phyloP scores from a whole-genome alignment of 2,329 filamentous ascomycete species.

The Whalleya microplaca region DNA sequence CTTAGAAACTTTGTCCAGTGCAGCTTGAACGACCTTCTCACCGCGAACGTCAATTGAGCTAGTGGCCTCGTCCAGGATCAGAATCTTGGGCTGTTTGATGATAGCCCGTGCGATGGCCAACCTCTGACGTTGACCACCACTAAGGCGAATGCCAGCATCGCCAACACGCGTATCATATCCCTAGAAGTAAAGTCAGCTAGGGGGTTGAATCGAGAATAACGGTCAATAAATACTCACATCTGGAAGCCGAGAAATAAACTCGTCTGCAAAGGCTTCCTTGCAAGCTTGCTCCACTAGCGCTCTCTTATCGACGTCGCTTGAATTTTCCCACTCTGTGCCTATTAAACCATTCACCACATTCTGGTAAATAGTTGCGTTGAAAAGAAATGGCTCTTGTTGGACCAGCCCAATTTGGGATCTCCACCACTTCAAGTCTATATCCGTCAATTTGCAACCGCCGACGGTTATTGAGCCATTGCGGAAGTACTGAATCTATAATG shows the following conservation, averaged over 20 bases:
- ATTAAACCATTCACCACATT: slow-evolving; percentile 65
- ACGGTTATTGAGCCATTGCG: slow-evolving; percentile 56
- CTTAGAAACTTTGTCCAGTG: slow-evolving; percentile 58
- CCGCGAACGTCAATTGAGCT: slow-evolving; percentile 54
- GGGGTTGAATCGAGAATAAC: neutral
- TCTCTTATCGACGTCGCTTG: slow-evolving; percentile 49
- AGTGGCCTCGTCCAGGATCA: slow-evolving; percentile 71
- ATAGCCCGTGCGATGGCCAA: slow-evolving; percentile 70
- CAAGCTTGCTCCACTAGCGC: slow-evolving; percentile 57
- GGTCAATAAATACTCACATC: slow-evolving; percentile 29
- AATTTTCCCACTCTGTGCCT: slow-evolving; percentile 55
- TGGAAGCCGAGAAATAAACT: slow-evolving; percentile 59
- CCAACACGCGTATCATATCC: slow-evolving; percentile 67
- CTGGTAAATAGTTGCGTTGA: slow-evolving; percentile 66
- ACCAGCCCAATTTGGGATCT: slow-evolving; percentile 65
- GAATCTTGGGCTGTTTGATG: slow-evolving; percentile 64
- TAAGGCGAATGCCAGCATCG: slow-evolving; percentile 66
- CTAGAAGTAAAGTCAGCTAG: slow-evolving; percentile 9
- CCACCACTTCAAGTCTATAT: slow-evolving; percentile 67
- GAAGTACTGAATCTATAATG: slow-evolving; percentile 31
- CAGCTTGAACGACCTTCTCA: slow-evolving; percentile 57
- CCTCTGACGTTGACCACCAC: slow-evolving; percentile 70
- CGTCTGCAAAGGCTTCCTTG: slow-evolving; percentile 59
- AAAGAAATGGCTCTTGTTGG: slow-evolving; percentile 70
- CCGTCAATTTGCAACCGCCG: slow-evolving; percentile 55